Percentiles rank a stretch among this genome's conserved stretches.
Evolutionary conservation across 2,329 filamentous ascomycete genomes (phyloP).

Genomic region (Monilinia polystroma): DNA sequence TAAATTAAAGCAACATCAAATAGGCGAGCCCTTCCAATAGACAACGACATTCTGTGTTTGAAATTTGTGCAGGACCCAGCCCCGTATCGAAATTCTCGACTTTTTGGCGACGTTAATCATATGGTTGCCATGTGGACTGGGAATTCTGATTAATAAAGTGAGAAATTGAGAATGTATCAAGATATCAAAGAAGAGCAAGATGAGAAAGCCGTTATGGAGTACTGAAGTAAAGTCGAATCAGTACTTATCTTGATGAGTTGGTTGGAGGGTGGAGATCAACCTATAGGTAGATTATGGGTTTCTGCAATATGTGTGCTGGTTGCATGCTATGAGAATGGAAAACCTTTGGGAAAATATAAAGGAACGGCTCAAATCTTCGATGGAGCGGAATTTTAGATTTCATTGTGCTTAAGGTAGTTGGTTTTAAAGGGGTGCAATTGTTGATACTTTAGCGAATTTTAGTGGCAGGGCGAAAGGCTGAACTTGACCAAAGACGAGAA

Average conservation of each 20-base stretch:
- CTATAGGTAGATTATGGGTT: background rate
- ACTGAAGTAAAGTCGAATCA: background rate
- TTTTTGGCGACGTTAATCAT: background rate
- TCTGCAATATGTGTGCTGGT: background rate
- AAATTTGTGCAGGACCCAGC: background rate
- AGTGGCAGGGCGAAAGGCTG: accelerated
- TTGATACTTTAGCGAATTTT: background rate
- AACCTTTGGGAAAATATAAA: background rate
- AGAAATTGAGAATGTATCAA: background rate
- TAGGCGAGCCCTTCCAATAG: background rate
- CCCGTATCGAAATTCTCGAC: background rate
- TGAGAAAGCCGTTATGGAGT: background rate
- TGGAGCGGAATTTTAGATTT: background rate
- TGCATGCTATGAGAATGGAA: background rate
- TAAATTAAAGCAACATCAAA: background rate
- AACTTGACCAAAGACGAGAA: background rate
- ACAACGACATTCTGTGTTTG: background rate
- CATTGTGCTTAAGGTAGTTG: background rate
- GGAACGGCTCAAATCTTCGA: background rate
- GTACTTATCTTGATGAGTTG: background rate
- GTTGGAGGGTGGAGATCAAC: background rate
- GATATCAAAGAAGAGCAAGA: background rate
- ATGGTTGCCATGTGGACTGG: background rate
- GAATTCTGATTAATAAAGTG: background rate
- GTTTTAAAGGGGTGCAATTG: background rate